These are phyloP conservation scores for Lagenidium giganteum DNA, from an alignment of 352 stramenopile species.

Conservation along the genomic window DNA sequence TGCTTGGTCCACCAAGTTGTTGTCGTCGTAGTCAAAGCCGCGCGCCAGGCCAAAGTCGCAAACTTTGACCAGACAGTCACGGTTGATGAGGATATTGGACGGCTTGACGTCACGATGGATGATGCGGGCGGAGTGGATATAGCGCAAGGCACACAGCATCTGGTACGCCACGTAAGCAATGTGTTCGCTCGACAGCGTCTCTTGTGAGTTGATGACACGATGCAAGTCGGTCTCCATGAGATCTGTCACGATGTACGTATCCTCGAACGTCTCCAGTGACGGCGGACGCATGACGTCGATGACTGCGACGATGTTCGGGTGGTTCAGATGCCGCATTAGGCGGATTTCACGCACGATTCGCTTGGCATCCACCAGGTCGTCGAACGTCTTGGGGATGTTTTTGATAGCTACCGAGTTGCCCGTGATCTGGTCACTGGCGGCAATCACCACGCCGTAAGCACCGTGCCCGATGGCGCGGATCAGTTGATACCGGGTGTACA, in stretches of 20 bases:
- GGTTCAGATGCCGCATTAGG: conserved; percentile 70
- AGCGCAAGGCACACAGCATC: conserved; percentile 68
- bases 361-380: conserved; percentile 81
- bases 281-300: conserved; percentile 74
- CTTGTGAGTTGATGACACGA: conserved; percentile 73
- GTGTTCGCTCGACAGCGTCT: conserved; percentile 65
- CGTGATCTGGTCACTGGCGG: conserved; percentile 72
- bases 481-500: conserved; percentile 79
- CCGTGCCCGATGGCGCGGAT: conserved; percentile 79
- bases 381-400: conserved; percentile 82
- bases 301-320: conserved; percentile 69
- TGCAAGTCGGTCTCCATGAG: conserved; percentile 82
- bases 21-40: conserved; percentile 51
- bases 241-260: conserved; percentile 83
- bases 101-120: conserved; percentile 94
- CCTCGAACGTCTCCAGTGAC: conserved; percentile 67
- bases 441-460: conserved; percentile 78
- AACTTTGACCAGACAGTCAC: conserved; percentile 85
- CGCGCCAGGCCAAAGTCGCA: conserved; percentile 89
- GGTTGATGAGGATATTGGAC: conserved; percentile 95
- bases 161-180: conserved; percentile 85
- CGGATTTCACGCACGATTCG: conserved; percentile 82
- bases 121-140: conserved; percentile 85
- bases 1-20: conserved; percentile 39
- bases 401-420: conserved; percentile 84